These are phyloP conservation scores for Microdochium nivale DNA, from an alignment of 2,329 filamentous ascomycete species.

Conservation along the genomic window DNA sequence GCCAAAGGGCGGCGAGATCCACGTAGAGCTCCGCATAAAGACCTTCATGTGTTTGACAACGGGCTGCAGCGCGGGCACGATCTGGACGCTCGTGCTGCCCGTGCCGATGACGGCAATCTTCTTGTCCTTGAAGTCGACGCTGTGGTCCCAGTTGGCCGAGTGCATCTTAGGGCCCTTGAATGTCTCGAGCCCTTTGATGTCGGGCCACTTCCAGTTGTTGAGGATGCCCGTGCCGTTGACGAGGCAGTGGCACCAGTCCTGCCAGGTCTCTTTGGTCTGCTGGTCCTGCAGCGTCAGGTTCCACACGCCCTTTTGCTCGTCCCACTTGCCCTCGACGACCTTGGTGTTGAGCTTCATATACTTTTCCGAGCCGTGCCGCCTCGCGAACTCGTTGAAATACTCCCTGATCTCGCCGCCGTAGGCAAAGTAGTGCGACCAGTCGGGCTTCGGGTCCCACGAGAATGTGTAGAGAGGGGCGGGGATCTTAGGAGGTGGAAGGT, in stretches of 20 bases:
- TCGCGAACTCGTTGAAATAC: conserved; percentile 23
- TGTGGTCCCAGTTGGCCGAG: conserved; percentile 44
- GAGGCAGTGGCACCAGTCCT: conserved; percentile 36
- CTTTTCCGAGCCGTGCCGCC: conserved; percentile 23
- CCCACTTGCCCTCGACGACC: conserved; percentile 32
- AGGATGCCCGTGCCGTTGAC: conserved; percentile 39
- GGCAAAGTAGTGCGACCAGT: conserved; percentile 21
- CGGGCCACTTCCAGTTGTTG: conserved; percentile 42
- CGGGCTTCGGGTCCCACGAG: conserved; percentile 15
- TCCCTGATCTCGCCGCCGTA: conserved; percentile 14
- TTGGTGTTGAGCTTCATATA: conserved; percentile 33
- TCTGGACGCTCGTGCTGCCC: conserved; percentile 47
- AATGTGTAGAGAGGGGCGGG: conserved; percentile 11
- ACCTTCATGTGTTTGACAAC: conserved; percentile 10
- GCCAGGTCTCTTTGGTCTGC: conserved; percentile 5
- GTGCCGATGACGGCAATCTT: conserved; percentile 39
- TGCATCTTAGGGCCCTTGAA: conserved; percentile 47
- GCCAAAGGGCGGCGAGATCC: conserved; percentile 15
- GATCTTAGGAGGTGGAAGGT: conserved; percentile 2
- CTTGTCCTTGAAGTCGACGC: conserved; percentile 36
- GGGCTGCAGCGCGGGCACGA: conserved; percentile 37
- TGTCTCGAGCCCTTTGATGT: conserved; percentile 37
- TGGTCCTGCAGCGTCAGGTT: conserved; percentile 16
- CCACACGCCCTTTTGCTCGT: conserved; percentile 31
- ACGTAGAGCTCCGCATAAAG: conserved; percentile 16